A percentile compares a stretch with the other conserved stretches of the same genome.
These are phyloP conservation scores for Theobroma cacao DNA, from an alignment of 345 rosid genomes.

Conservation along the genomic window DNA sequence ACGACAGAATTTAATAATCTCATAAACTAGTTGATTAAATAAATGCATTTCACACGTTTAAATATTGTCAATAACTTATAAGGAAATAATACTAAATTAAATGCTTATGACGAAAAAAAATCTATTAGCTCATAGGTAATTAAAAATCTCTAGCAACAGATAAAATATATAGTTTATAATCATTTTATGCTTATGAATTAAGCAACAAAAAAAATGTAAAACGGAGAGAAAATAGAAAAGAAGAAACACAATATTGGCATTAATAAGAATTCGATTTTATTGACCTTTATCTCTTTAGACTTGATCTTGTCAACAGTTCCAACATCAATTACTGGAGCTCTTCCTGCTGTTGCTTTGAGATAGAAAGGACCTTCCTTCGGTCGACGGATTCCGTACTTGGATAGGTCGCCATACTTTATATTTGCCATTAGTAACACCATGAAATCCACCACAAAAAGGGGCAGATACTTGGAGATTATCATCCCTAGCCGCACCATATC, in stretches of 20 bases:
- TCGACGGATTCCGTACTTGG: slow-evolving; percentile 21
- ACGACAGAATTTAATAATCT: too few species aligned
- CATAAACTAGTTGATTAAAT: too few species aligned
- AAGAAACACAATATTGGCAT: background rate
- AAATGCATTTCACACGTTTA: too few species aligned
- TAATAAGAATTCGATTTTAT: background rate
- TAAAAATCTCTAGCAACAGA: too few species aligned
- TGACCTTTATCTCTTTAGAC: slow-evolving; percentile 19
- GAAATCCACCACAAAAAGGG: slow-evolving; percentile 31
- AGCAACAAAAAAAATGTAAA: background rate
- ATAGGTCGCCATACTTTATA: slow-evolving; percentile 18
- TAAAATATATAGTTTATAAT: too few species aligned
- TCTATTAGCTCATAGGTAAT: too few species aligned
- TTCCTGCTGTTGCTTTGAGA: slow-evolving; percentile 5
- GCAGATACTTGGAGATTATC: slow-evolving; percentile 20
- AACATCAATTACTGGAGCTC: slow-evolving; percentile 24
- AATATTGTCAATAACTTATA: too few species aligned
- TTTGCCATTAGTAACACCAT: slow-evolving; percentile 15
- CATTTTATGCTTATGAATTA: background rate
- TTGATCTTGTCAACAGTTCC: slow-evolving; percentile 24
- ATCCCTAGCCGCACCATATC: slow-evolving; percentile 31
- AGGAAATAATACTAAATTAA: too few species aligned
- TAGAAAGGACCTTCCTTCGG: slow-evolving; percentile 16
- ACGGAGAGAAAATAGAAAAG: too few species aligned
- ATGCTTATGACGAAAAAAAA: too few species aligned